Evolutionary conservation across 116 monocot genomes (phyloP).

Genomic region (Zostera marina): DNA sequence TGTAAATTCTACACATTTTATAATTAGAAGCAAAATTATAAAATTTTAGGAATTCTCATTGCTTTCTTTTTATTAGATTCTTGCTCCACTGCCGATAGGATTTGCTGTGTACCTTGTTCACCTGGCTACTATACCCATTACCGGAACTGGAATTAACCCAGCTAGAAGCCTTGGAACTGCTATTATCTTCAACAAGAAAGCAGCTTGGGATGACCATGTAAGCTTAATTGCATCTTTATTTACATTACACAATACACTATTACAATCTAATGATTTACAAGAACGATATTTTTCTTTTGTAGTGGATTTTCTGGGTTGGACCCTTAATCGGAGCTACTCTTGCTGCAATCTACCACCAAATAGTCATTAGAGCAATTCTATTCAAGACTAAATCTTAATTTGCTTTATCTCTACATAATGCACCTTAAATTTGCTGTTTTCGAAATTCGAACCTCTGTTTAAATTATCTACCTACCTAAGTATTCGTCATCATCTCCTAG

Average conservation of each 20-base stretch:
- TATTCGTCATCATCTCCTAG: too few species aligned
- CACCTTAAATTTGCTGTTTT: too few species aligned
- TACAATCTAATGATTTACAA: too few species aligned
- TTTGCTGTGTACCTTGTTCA: constrained; percentile 23
- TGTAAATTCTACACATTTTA: constrained; percentile 3
- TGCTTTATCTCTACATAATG: neutral
- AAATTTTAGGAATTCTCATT: neutral
- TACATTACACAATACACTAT: too few species aligned
- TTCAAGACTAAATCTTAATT: constrained; percentile 9
- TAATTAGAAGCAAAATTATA: neutral
- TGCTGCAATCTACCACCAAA: constrained; percentile 24
- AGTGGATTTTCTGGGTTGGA: constrained; percentile 27
- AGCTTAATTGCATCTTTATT: neutral
- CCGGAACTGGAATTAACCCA: constrained; percentile 22
- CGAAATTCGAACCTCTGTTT: too few species aligned
- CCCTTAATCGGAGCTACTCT: constrained; percentile 20
- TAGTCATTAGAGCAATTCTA: constrained; percentile 19
- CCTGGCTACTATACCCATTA: constrained; percentile 23
- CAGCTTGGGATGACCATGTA: constrained; percentile 19
- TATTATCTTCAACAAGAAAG: constrained; percentile 17
- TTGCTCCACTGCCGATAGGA: constrained; percentile 22
- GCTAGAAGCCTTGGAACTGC: constrained; percentile 21
- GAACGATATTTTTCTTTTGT: neutral
- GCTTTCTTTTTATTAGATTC: constrained; percentile 4
- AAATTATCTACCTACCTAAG: too few species aligned